A percentile compares a stretch with the other conserved stretches of the same genome.
phyloP scores from a whole-genome alignment of 2,329 filamentous ascomycete species.

The Dactylellina sp. region DNA sequence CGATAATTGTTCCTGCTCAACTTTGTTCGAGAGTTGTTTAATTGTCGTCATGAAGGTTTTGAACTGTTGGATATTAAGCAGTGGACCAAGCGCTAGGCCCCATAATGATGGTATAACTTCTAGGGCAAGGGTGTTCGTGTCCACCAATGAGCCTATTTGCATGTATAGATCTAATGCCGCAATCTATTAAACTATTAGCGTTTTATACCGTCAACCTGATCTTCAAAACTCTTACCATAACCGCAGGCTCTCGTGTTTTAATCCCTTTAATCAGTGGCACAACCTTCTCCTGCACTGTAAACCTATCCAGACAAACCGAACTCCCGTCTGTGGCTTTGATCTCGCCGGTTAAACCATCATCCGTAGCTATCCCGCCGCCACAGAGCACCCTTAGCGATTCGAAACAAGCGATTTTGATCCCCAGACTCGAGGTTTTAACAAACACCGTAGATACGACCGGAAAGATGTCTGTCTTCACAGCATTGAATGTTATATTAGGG shows the following conservation, averaged over 20 bases:
- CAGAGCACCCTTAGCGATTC: constrained; percentile 92
- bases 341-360: constrained; percentile 59
- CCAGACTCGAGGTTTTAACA: constrained; percentile 89
- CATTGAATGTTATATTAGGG: constrained; percentile 91
- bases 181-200: constrained; percentile 67
- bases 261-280: constrained; percentile 89
- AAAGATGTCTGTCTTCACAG: constrained; percentile 96
- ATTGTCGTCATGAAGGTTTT: constrained; percentile 90
- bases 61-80: constrained; percentile 89
- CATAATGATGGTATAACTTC: constrained; percentile 91
- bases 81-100: constrained; percentile 88
- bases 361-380: constrained; percentile 74
- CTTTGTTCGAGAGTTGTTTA: constrained; percentile 78
- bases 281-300: constrained; percentile 97
- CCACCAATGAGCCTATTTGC: constrained; percentile 83
- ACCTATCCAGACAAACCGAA: constrained; percentile 90
- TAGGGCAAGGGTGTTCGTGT: constrained; percentile 90
- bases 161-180: constrained; percentile 85
- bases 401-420: constrained; percentile 91
- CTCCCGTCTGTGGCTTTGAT: constrained; percentile 72
- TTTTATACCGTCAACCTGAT: neutral
- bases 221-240: constrained; percentile 75
- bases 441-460: constrained; percentile 91
- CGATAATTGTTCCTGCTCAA: constrained; percentile 88
- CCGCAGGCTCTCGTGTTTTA: constrained; percentile 96